These are phyloP conservation scores for Salix caprea DNA, from an alignment of 345 rosid species.

Conservation along the genomic window DNA sequence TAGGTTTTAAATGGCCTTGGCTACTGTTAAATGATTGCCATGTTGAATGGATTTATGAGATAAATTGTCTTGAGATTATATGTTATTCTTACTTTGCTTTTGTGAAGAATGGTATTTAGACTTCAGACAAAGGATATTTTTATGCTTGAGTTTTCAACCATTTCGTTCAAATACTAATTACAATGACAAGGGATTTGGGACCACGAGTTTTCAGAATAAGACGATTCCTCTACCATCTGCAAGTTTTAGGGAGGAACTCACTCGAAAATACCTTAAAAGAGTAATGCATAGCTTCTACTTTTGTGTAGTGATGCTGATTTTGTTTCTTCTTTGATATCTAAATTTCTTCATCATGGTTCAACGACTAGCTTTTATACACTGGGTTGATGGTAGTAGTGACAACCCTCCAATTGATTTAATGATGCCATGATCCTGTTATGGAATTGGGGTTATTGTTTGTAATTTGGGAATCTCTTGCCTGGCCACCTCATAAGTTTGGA, in stretches of 20 bases:
- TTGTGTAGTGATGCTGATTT: not conserved
- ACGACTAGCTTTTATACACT: not conserved
- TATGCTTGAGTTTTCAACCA: not conserved
- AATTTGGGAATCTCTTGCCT: not conserved
- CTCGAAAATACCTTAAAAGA: not conserved
- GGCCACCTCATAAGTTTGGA: not conserved
- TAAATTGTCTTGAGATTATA: not conserved
- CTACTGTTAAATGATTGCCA: not conserved
- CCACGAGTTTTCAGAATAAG: not conserved
- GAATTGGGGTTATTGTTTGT: not conserved
- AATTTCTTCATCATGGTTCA: not conserved
- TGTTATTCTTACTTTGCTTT: not conserved
- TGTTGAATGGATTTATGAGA: not conserved
- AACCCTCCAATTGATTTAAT: not conserved
- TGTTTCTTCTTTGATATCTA: not conserved
- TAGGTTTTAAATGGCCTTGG: not conserved
- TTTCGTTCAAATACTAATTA: not conserved
- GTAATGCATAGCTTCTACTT: not conserved
- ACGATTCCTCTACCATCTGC: slow-evolving; percentile 8
- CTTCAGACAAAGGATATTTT: not conserved
- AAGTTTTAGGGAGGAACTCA: slow-evolving; percentile 4
- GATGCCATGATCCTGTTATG: not conserved
- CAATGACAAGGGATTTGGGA: not conserved
- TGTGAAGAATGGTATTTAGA: not conserved
- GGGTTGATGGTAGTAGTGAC: not conserved